A percentile compares a stretch with the other conserved stretches of the same genome.
Evolutionary conservation across 2,329 filamentous ascomycete species (phyloP).

Genomic region (Phaeosphaeriaceae sp.): DNA sequence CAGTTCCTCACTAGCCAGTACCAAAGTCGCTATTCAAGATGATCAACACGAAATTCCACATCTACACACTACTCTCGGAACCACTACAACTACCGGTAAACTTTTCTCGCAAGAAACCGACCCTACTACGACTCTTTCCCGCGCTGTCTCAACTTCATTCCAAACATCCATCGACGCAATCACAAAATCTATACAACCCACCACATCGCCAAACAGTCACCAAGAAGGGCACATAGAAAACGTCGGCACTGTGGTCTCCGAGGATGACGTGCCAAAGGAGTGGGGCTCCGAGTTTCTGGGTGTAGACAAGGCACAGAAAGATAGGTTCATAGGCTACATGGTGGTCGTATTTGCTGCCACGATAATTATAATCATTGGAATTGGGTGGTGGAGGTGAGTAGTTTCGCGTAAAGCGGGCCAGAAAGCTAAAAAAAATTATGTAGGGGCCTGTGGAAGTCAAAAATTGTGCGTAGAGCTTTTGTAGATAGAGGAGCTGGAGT

Average conservation of each 20-base stretch:
- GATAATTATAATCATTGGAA: not conserved
- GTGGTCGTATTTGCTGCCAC: not conserved
- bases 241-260: conserved; percentile 1
- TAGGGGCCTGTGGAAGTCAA: not conserved
- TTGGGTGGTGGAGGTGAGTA: not conserved
- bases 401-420: too few species aligned
- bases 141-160: too few species aligned
- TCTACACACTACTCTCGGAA: too few species aligned
- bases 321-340: not conserved
- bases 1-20: too few species aligned
- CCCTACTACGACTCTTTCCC: too few species aligned
- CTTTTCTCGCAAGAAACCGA: too few species aligned
- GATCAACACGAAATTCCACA: too few species aligned
- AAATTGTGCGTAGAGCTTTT: not conserved
- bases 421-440: too few species aligned
- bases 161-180: not conserved
- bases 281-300: not conserved
- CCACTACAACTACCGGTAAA: too few species aligned
- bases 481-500: not conserved
- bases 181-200: not conserved
- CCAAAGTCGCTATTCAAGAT: too few species aligned
- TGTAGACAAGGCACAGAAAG: not conserved
- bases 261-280: not conserved
- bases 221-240: too few species aligned
- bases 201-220: not conserved